Base-by-base conservation (phyloP, 2,329 filamentous ascomycete genomes). In the Phialophora chinensis region DNA sequence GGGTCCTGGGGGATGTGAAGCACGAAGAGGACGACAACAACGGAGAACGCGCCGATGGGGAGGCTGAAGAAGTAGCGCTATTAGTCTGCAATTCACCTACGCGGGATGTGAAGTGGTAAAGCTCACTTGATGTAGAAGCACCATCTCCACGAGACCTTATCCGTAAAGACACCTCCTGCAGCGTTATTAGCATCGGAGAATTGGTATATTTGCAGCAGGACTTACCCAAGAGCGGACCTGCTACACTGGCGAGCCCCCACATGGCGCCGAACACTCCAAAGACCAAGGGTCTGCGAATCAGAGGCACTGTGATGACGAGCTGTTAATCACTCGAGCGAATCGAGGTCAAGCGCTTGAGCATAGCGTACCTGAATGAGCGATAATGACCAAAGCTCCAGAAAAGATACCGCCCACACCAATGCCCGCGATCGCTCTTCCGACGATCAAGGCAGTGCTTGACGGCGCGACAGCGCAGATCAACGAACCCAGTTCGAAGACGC, bases 231-330 rank as follows among this genome's bases (percentile, higher is more conserved):
- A 80, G 69, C 10, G 79, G 79, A 3, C 68, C 68, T 38, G 76
- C 73, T 44, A 80, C 75, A 8, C 77, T 77, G 1, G 84, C 84
- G 54, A 88, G 80, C n/a, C 85, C 86, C 76, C 82, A 87, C 78
- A 86, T 85, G 59, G 79, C 83, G 8, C 84, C 84, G 52, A 87
- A 80, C 42, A 86, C 73, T 0, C 74, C 75, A 38, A 75, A 73
- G 12, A 71, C 72, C 5, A 75, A 67, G 17, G 71, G 53, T 62
- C 65, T 54, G 57, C 61, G 72, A 17, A 66, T 64, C 20, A 74
- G 20, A 10, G 70, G 68, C 4, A 71, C 71, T 56, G 65, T 60
- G 44, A 69, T 14, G 60, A 17, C 60, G 65, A 29, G 75, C 73
- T 33, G 52, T 57, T 42, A 63, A 47, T 31, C 11, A 23, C 31